A percentile compares a stretch with the other conserved stretches of the same genome.
phyloP scores from a whole-genome alignment of 2,329 filamentous ascomycete species.

The Diaporthe vaccinii region DNA sequence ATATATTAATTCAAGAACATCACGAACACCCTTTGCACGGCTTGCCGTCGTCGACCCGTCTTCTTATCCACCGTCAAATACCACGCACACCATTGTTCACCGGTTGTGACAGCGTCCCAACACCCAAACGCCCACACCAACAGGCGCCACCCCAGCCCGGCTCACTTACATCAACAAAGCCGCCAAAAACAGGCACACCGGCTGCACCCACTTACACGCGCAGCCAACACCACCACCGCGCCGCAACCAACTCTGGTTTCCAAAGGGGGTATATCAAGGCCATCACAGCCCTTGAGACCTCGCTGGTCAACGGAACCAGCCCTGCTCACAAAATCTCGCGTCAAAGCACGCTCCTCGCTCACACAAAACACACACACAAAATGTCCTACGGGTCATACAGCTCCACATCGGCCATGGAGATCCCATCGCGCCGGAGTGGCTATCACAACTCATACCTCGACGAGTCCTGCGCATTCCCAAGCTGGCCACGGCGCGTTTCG shows the following conservation, averaged over 20 bases:
- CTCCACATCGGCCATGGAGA: constrained; percentile 63
- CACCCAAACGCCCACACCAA: constrained; percentile 14
- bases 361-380: constrained; percentile 46
- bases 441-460: constrained; percentile 52
- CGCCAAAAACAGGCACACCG: constrained; percentile 23
- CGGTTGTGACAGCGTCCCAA: constrained; percentile 23
- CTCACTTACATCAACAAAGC: constrained; percentile 10
- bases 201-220: constrained; percentile 36
- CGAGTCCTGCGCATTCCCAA: constrained; percentile 68
- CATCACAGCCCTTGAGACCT: not conserved
- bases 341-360: constrained; percentile 45
- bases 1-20: constrained; percentile 24
- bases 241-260: not conserved
- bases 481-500: constrained; percentile 69
- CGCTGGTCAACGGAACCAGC: constrained; percentile 5
- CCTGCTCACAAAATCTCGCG: constrained; percentile 37
- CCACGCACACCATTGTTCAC: not conserved
- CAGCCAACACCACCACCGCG: constrained; percentile 22
- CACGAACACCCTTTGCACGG: constrained; percentile 4
- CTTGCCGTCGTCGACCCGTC: not conserved
- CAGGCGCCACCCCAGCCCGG: constrained; percentile 17
- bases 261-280: constrained; percentile 10
- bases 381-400: constrained; percentile 65
- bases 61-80: not conserved
- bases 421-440: constrained; percentile 51